Conservation (phyloP, 169 alveolate species). For the Plasmodium knowlesi region DNA sequence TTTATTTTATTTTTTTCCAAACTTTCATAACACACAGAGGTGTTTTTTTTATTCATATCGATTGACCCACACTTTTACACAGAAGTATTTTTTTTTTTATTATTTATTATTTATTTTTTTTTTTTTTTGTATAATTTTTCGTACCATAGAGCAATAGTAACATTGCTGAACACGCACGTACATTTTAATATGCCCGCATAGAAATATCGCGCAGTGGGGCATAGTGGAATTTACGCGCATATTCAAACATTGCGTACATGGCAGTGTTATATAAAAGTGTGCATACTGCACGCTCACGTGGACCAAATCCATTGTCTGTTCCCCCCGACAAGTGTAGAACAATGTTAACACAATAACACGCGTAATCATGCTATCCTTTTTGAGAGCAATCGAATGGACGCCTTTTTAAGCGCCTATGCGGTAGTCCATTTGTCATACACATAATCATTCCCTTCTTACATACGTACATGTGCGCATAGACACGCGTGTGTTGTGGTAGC, state of each 20-base stretch:
- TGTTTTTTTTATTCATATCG: background rate
- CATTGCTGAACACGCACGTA: background rate
- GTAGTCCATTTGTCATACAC: background rate
- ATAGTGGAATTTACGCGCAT: background rate
- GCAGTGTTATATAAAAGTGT: background rate
- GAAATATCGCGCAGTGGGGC: background rate
- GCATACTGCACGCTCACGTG: background rate
- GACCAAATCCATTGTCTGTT: background rate
- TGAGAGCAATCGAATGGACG: background rate
- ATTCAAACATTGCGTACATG: background rate
- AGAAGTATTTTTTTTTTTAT: background rate
- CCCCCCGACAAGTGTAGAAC: background rate
- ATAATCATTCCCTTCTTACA: background rate
- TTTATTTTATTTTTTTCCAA: background rate
- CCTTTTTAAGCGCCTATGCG: background rate
- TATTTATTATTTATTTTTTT: background rate
- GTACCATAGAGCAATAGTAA: background rate
- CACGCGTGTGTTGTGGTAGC: background rate
- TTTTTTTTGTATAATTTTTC: background rate
- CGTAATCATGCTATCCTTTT: background rate
- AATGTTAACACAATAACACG: background rate
- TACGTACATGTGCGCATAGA: background rate
- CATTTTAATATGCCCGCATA: background rate
- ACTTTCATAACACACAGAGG: background rate
- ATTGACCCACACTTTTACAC: background rate